phyloP scores from a whole-genome alignment of 2,329 filamentous ascomycete species.

The Dothidotthia symphoricarpi region DNA sequence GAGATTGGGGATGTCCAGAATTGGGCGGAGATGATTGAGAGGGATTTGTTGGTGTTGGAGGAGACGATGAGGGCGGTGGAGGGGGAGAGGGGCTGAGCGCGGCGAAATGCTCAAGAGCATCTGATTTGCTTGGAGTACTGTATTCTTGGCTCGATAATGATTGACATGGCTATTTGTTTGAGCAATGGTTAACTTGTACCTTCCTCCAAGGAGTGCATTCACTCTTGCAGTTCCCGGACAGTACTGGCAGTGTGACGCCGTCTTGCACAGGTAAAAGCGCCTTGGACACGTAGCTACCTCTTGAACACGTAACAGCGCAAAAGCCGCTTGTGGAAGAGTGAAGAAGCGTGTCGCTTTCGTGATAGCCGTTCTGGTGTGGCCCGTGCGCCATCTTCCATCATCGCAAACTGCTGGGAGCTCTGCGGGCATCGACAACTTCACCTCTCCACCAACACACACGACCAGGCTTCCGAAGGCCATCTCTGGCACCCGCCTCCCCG shows the following conservation, averaged over 20 bases:
- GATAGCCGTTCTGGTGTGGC: neutral
- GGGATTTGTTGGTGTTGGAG: constrained; percentile 43
- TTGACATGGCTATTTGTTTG: too few relatives aligned
- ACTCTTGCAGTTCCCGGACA: too few relatives aligned
- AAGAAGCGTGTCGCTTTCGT: neutral
- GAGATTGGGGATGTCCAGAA: constrained; percentile 81
- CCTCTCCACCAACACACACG: constrained; percentile 12
- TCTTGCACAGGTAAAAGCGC: too few relatives aligned
- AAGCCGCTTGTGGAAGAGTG: too few relatives aligned
- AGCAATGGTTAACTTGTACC: too few relatives aligned
- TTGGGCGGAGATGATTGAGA: constrained; percentile 76
- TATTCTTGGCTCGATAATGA: constrained; percentile 6
- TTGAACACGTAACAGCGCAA: too few relatives aligned
- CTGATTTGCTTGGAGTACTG: constrained; percentile 12
- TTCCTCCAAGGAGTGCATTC: too few relatives aligned
- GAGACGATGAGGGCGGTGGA: constrained; percentile 43
- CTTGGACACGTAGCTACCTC: too few relatives aligned
- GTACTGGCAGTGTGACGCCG: too few relatives aligned
- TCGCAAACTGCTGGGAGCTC: constrained; percentile 4
- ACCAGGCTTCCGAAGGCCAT: constrained; percentile 1
- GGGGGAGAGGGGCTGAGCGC: constrained; percentile 14
- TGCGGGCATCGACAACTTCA: constrained; percentile 14
- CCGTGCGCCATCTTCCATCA: too few relatives aligned
- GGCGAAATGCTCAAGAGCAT: constrained; percentile 15
- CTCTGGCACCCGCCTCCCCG: constrained; percentile 11